These are phyloP conservation scores for Solanum pennellii DNA, from an alignment of 257 asterid species.

Conservation along the genomic window DNA sequence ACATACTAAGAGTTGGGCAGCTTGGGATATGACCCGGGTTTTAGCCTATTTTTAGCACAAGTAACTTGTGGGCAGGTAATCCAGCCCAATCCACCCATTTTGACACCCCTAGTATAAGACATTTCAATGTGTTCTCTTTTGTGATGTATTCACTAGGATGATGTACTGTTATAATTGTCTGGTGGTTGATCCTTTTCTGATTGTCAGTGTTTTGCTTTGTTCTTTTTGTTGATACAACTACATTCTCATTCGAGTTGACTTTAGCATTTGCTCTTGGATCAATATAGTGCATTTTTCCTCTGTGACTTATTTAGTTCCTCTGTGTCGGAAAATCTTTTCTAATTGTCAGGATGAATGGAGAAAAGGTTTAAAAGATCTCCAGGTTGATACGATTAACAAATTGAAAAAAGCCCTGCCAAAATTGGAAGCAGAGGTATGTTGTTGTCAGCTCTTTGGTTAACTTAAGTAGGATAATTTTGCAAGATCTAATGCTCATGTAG, in stretches of 20 bases:
- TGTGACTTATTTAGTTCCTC: background rate
- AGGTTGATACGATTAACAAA: slow-evolving; percentile 42
- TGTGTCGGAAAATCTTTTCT: background rate
- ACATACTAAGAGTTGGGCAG: background rate
- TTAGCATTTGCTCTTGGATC: background rate
- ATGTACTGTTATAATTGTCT: background rate
- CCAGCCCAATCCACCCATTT: background rate
- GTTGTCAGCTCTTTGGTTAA: background rate
- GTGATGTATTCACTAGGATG: background rate
- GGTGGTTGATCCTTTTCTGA: background rate
- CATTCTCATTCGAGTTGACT: background rate
- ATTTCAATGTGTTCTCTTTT: background rate
- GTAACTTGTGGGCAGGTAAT: background rate
- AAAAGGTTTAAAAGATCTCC: slow-evolving; percentile 52
- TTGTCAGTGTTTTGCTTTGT: background rate
- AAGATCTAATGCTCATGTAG: background rate
- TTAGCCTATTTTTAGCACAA: background rate
- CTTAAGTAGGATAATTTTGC: background rate
- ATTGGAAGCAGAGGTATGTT: slow-evolving; percentile 59
- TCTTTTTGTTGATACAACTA: background rate
- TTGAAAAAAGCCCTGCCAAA: slow-evolving; percentile 50
- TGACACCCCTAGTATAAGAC: background rate
- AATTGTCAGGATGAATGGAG: slow-evolving; percentile 70
- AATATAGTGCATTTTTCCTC: background rate
- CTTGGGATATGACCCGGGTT: background rate